Conservation (phyloP, 1,284 basidiomycete species). For the Papiliotrema terrestris region DNA sequence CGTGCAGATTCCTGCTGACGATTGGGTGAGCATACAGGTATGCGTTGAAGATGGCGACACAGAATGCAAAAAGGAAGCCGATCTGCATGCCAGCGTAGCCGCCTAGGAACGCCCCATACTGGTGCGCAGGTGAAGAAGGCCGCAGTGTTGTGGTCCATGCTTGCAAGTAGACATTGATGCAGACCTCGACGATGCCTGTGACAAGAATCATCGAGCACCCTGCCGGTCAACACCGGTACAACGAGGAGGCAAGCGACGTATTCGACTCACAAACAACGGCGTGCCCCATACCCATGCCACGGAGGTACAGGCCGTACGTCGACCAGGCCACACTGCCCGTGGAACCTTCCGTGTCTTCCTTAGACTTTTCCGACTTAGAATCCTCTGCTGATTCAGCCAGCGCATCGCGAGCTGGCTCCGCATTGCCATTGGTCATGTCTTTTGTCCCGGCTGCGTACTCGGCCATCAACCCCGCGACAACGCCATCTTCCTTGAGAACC, state of each 20-base stretch:
- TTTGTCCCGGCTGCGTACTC: constrained; percentile 10
- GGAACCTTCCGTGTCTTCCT: constrained; percentile 53
- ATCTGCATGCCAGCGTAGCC: constrained; percentile 20
- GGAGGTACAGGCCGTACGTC: constrained; percentile 53
- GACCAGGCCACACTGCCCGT: constrained; percentile 67
- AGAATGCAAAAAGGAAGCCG: constrained; percentile 12
- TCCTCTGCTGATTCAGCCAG: constrained; percentile 1
- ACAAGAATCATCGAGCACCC: constrained; percentile 7
- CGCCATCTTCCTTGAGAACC: not conserved
- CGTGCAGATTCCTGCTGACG: constrained; percentile 12
- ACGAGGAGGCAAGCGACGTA: not conserved
- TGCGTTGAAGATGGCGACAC: constrained; percentile 6
- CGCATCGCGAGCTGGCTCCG: constrained; percentile 31
- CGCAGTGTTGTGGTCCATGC: constrained; percentile 15
- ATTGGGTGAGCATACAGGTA: constrained; percentile 15
- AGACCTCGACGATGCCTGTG: constrained; percentile 3
- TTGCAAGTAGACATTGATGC: constrained; percentile 18
- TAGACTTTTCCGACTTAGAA: not conserved
- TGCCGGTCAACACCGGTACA: not conserved
- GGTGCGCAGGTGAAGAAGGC: not conserved
- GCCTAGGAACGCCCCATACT: constrained; percentile 19
- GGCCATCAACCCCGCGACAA: constrained; percentile 5
- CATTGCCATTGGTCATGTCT: constrained; percentile 2
- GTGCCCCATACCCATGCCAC: constrained; percentile 7
- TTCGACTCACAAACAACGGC: constrained; percentile 6